phyloP scores from a whole-genome alignment of 768 basidiomycete species.

The Pleurotus ostreatus region DNA sequence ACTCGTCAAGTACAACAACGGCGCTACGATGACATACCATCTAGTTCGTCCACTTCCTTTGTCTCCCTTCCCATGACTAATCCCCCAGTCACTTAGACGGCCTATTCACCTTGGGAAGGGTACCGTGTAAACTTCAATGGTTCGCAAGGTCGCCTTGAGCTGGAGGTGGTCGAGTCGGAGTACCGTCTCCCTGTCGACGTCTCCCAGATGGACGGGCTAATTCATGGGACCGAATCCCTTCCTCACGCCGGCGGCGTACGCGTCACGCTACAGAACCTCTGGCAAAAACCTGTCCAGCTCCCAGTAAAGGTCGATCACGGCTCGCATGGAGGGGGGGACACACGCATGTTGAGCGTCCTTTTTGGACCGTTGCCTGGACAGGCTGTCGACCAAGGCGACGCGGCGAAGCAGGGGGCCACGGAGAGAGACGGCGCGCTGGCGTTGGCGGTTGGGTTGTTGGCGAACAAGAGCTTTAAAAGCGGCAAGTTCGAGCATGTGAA shows the following conservation, averaged over 20 bases:
- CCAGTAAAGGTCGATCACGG: constrained; percentile 33
- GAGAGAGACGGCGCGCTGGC: constrained; percentile 45
- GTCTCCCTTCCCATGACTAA: background rate
- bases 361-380: constrained; percentile 45
- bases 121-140: constrained; percentile 53
- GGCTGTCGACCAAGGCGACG: constrained; percentile 33
- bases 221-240: constrained; percentile 32
- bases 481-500: constrained; percentile 36
- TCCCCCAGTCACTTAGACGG: no score
- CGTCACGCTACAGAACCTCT: constrained; percentile 40
- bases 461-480: constrained; percentile 46
- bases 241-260: constrained; percentile 39
- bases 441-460: constrained; percentile 42
- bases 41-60: constrained; percentile 25
- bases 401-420: constrained; percentile 41
- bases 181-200: constrained; percentile 26
- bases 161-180: constrained; percentile 44
- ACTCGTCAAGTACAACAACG: constrained; percentile 41
- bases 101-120: constrained; percentile 43
- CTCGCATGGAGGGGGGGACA: constrained; percentile 48
- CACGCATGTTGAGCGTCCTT: constrained; percentile 41
- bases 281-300: constrained; percentile 37
- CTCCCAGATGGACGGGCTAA: constrained; percentile 26
- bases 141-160: constrained; percentile 45
- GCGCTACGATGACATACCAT: constrained; percentile 50